Conservation (phyloP, 75 land plant species). For the Sequoia sempervirens region DNA sequence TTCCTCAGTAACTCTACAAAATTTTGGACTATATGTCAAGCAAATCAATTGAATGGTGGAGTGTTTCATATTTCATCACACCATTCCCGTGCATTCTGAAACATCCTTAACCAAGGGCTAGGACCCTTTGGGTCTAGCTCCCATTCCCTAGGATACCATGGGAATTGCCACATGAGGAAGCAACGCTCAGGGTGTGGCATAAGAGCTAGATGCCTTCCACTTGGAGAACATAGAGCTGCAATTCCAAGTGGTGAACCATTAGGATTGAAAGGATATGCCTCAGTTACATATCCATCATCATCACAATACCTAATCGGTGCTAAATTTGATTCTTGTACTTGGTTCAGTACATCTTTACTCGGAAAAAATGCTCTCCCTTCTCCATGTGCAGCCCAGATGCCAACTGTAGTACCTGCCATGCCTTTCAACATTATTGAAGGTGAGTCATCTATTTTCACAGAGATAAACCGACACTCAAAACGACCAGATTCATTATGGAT, state of each 20-base stretch:
- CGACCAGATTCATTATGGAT: constrained; percentile 94
- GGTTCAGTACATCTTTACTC: constrained; percentile 41
- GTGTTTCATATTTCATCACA: constrained; percentile 40
- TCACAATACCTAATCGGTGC: constrained; percentile 88
- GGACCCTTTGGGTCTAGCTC: constrained; percentile 75
- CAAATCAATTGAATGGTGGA: constrained; percentile 11
- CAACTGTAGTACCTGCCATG: constrained; percentile 86
- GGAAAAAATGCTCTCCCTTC: constrained; percentile 97
- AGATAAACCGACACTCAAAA: constrained; percentile 89
- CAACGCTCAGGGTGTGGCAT: constrained; percentile 99
- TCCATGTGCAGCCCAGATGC: constrained; percentile 97
- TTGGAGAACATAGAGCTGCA: constrained; percentile 96
- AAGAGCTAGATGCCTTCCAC: constrained; percentile 94
- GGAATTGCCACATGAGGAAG: constrained; percentile 97
- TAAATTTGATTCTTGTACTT: constrained; percentile 41
- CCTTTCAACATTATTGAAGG: constrained; percentile 93
- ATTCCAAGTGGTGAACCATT: constrained; percentile 92
- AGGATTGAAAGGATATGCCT: constrained; percentile 85
- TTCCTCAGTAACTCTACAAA: not conserved
- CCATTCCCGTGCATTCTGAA: constrained; percentile 95
- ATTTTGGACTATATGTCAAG: not conserved
- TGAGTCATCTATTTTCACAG: constrained; percentile 76
- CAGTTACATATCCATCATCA: constrained; percentile 79
- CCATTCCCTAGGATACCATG: constrained; percentile 95
- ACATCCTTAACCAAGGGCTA: constrained; percentile 90